Base-by-base conservation (phyloP, 305 asterid species). In the Striga hermonthica region DNA sequence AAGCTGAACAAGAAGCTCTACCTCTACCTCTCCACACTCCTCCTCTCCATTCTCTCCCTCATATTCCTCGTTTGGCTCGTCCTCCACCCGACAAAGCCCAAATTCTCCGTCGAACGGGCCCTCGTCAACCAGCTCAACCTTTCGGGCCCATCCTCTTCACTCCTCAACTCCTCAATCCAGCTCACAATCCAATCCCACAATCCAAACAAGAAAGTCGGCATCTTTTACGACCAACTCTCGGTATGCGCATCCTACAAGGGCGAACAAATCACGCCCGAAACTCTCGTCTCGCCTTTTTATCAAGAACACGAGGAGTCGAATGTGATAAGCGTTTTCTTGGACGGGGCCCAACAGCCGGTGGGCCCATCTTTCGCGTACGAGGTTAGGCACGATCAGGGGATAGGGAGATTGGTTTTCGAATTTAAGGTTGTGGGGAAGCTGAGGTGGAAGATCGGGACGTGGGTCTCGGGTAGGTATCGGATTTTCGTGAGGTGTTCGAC, bases 381-480 rank as follows among this genome's bases (percentile, higher is more conserved):
- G 49, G 90, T 90, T 11, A 84, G 72, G 41, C 76, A 84, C 0
- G 97, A 90, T 66, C 86, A 79, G 36, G 74, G 59, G 16, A 73
- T 40, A 4, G 96, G 99, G 31, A 80, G 67, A 66, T 39, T 94
- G 71, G 69, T 69, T 0, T 13, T 94, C 35, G 73, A 58, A 39
- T 68, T 90, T 38, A 88, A 86, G 69, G 95, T 62, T 0, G 75
- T 76, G 59, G 97, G 99, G 9, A 74, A 81, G 54, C 80, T 94
- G 0, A 78, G 96, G 60, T 90, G 97, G 99, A 90, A 83, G 75
- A 91, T 94, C 13, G 96, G 96, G 12, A 85, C 83, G 55, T 94
- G 95, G 95, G 93, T 86, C 63, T 90, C 99, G 0, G 96, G 99
- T 5, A 86, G 84, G 81, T 85, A 90, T 31, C 78, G 96, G 74